Percentiles rank a stretch among this genome's conserved stretches.
These are phyloP conservation scores for Aphanoascus verrucosus DNA, from an alignment of 2,329 filamentous ascomycete species.

Conservation along the genomic window DNA sequence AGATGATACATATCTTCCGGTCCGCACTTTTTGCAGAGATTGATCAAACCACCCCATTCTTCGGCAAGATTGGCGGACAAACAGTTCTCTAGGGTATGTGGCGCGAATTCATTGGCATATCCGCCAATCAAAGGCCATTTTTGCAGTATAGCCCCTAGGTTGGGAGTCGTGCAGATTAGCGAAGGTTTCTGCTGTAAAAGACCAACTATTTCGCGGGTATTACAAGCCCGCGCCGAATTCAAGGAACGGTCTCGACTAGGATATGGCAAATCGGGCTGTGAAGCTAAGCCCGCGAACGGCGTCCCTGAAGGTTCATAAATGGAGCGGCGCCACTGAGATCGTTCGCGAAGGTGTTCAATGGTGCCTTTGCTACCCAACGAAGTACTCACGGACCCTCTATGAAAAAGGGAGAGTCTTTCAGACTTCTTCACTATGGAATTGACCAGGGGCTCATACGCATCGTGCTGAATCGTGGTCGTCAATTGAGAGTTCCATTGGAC, in stretches of 20 bases:
- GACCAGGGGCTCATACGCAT: constrained; percentile 19
- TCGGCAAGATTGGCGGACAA: neutral
- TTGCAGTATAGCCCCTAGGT: neutral
- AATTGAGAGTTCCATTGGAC: constrained; percentile 25
- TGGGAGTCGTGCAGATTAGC: neutral
- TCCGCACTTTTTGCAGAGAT: neutral
- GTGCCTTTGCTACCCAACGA: neutral
- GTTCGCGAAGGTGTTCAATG: neutral
- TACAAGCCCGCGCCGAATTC: neutral
- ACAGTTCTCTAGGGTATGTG: neutral
- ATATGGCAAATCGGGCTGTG: neutral
- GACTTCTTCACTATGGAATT: constrained; percentile 4
- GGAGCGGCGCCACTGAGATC: constrained; percentile 2
- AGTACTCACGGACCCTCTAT: neutral
- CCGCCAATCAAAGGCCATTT: constrained; percentile 2
- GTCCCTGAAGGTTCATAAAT: constrained; percentile 1
- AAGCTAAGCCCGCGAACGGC: neutral
- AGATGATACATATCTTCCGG: neutral
- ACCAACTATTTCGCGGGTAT: constrained; percentile 1
- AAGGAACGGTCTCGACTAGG: neutral
- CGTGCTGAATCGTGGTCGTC: constrained; percentile 33
- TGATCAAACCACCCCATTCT: constrained; percentile 6
- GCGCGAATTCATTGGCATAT: neutral
- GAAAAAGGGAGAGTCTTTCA: neutral
- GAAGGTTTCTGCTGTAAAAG: neutral